Base-by-base conservation (phyloP, 805 yeast genomes). In the Pichia exigua region DNA sequence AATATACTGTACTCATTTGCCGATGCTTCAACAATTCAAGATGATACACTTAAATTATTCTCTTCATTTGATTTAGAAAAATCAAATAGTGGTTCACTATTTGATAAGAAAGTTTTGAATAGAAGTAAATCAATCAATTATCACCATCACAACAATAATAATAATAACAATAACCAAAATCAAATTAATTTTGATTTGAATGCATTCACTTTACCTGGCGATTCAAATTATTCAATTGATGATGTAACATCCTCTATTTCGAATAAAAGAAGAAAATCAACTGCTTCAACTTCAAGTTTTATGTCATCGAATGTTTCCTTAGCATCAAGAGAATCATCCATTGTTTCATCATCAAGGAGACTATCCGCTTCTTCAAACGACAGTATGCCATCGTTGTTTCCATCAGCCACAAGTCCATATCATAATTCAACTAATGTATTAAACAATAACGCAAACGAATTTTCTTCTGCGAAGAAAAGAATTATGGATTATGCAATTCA, bases 311-410 rank as follows among this genome's bases (percentile, higher is more conserved):
- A 60, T 28, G 21, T 53, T 4, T 60, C 63, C 8, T 41, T 56
- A 2, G 51, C 47, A 18, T 64, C 68, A 17, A 55, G 65, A 42
- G 61, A 64, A 10, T 62, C 67, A 1, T 64, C 68, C 3, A 44
- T 51, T 35, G 56, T 53, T 15, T 54, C 62, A 17, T 60, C 65
- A 4, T 62, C 66, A 10, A 60, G 65, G 53, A 54, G 66, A 39
- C 49, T 62, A 13, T 63, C 67, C 2, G 49, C 54, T 6, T 58
- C 65, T 5, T 65, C 69, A 13, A 56, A 47, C 41, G 58, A 54
- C 39, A 54, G 56, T 6, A 53, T 52, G 10, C 65, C 67, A 10
- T 64, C 66, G 1, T 49, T 63, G 41, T 63, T 63, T 49, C 61
- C 66, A 5, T 64, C 68, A 10, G 66, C 65, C 2, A 54, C 65